Evolutionary conservation across 768 basidiomycete genomes (phyloP), one percentile per base, ranked within the genome.

Genomic region (Rhodotorula graminis): DNA sequence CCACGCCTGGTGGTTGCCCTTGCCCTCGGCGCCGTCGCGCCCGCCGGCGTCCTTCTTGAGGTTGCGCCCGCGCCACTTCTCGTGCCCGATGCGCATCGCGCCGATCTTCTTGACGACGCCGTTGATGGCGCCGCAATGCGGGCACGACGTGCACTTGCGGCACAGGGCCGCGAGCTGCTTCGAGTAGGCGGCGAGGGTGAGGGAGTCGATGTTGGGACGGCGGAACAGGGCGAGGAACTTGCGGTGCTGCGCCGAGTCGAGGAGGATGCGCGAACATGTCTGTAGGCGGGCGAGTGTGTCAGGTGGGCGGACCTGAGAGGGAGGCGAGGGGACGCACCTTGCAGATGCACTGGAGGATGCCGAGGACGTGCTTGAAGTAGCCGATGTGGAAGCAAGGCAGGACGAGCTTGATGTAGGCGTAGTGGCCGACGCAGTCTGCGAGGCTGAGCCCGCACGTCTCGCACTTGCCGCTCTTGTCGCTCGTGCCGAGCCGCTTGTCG

Each of bases 331-430:
- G 57, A 76, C 85, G 66, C 73, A 93, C 94, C 84, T 99, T 99
- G 86, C 96, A 99, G 75, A 98, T 93, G 76, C 90, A 90, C 80
- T 98, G 96, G 2, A 98, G 85, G 74, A 98, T 90, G 37, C 87
- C 86, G 70, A 98, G 92, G 27, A 90, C 92, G 77, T 97, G 93
- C 80, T 93, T 91, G 84, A 99, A 98, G 82, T 92, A 99, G 14
- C 96, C 96, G 68, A 98, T 92, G 80, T 99, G 96, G 81, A 98
- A 99, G 29, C 98, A 94, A 0, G 96, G 96, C 29, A 99, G 88
- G 46, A 90, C 88, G 56, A 99, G 86, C 82, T 96, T 97, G 83
- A 99, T 97, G 82, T 98, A 98, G 10, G 94, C 94, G 80, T 96
- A 98, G 81, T 99, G 96, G 2, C 96, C 96, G 33, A 96, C 94